Evolutionary conservation across 805 yeast genomes (phyloP), one percentile per base, ranked within the genome.

Genomic region (Ogataea corticis): DNA sequence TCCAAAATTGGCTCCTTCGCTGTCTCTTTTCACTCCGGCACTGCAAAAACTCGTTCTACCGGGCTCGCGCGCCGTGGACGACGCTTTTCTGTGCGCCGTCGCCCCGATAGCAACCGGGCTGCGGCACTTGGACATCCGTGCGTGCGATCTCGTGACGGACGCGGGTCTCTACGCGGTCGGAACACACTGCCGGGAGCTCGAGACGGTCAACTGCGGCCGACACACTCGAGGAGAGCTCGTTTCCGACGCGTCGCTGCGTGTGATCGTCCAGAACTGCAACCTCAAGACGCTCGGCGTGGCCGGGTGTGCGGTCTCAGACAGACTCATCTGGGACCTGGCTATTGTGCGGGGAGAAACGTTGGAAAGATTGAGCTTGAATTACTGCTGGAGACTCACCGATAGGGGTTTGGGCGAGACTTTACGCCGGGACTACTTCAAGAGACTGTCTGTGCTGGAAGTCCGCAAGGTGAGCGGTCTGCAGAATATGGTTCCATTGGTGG

Each of bases 241-340:
- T 38, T 83, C 96, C 1, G 92, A 87, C 68, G 70, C 77, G 30
- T 80, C 94, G 6, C 62, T 90, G 19, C 68, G 77, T 12, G 74
- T 76, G 12, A 66, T 90, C 21, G 76, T 82, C 9, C 70, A 71
- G 29, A 77, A 77, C 54, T 83, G 89, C 44, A 61, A 67, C 16
- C 71, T 84, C 37, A 71, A 73, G 36, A 89, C 97, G 0, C 69
- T 91, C 35, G 97, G 97, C 0, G 68, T 89, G 16, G 96, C 97
- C 0, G 98, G 98, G 6, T 88, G 96, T 63, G 72, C 77, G 35
- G 76, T 91, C 15, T 79, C 87, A 7, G 96, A 91, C 67, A 73
- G 80, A 34, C 73, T 87, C 4, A 69, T 91, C 13, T 88, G 96
- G 96, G 91, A 85, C 56, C 66, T 91, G 28, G 89, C 90, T 0